Conservation (phyloP, 208 protist species). For the Leishmania turanica region DNA sequence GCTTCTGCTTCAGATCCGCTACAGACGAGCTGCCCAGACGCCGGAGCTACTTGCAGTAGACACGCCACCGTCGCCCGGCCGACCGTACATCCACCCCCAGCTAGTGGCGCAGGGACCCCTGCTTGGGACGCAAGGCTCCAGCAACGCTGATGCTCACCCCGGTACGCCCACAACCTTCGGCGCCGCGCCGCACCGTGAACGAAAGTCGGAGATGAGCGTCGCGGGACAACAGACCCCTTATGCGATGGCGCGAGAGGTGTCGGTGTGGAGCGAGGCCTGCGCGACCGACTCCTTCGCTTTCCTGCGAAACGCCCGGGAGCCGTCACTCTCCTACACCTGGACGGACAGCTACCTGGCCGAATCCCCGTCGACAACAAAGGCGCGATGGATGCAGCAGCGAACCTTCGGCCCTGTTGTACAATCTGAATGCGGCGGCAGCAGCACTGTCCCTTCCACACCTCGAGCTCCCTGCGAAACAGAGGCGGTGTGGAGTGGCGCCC, state of each 20-base stretch:
- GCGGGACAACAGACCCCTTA: neutral
- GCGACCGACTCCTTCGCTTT: neutral
- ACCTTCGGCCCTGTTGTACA: constrained; percentile 48
- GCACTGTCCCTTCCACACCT: constrained; percentile 21
- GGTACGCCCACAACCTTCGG: neutral
- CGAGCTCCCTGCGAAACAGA: constrained; percentile 4
- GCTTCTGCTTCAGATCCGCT: constrained; percentile 2
- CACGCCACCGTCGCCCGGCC: constrained; percentile 10
- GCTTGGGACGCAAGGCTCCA: neutral
- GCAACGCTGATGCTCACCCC: neutral
- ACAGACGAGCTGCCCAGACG: neutral
- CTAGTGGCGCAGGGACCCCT: neutral
- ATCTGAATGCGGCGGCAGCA: constrained; percentile 35
- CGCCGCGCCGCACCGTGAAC: neutral
- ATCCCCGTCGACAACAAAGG: constrained; percentile 14
- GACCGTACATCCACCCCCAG: neutral
- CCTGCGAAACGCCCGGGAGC: constrained; percentile 5
- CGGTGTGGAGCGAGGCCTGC: neutral
- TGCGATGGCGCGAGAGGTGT: neutral
- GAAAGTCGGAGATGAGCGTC: neutral
- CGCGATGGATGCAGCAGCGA: constrained; percentile 36
- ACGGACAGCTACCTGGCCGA: constrained; percentile 41
- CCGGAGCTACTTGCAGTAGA: constrained; percentile 14
- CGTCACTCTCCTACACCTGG: constrained; percentile 42
- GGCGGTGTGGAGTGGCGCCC: constrained; percentile 19